Percentiles rank a stretch among this genome's conserved stretches.
phyloP scores from a whole-genome alignment of 2,329 filamentous ascomycete genomes.

The Tympanopsis confertula region DNA sequence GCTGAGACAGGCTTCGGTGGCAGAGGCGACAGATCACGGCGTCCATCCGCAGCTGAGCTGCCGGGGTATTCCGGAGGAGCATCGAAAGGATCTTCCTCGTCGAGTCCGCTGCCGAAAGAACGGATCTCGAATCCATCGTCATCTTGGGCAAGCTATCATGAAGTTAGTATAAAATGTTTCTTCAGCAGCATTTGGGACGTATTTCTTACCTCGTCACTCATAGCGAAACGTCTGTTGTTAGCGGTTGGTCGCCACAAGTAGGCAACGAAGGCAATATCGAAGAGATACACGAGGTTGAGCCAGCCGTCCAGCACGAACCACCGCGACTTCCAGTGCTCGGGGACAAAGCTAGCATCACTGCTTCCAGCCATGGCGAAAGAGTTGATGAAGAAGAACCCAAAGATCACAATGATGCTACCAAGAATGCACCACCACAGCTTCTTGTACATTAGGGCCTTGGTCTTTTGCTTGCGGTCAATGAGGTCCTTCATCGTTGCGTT shows the following conservation, averaged over 20 bases:
- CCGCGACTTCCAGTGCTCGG: constrained; percentile 89
- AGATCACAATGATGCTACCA: constrained; percentile 84
- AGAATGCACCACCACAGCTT: constrained; percentile 98
- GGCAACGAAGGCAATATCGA: constrained; percentile 82
- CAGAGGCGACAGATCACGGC: neutral
- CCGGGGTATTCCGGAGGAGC: neutral
- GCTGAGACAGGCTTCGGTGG: constrained; percentile 2
- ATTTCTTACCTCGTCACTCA: constrained; percentile 78
- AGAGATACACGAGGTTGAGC: constrained; percentile 92
- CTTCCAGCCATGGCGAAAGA: constrained; percentile 86
- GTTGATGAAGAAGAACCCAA: constrained; percentile 97
- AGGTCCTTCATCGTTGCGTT: constrained; percentile 93
- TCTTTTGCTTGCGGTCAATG: constrained; percentile 83
- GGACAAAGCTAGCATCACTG: constrained; percentile 78
- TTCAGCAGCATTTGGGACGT: neutral
- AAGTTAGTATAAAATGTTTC: neutral
- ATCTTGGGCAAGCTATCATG: constrained; percentile 27
- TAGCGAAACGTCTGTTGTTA: constrained; percentile 93
- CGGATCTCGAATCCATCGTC: constrained; percentile 40
- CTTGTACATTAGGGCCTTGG: constrained; percentile 92
- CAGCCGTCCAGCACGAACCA: constrained; percentile 98
- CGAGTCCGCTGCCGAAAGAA: neutral
- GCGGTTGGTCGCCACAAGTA: constrained; percentile 94
- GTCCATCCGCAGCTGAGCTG: neutral
- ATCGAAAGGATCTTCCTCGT: neutral